A percentile compares a stretch with the other conserved stretches of the same genome.
These are phyloP conservation scores for Amylostereum areolatum DNA, from an alignment of 1,284 basidiomycete genomes.

Conservation along the genomic window DNA sequence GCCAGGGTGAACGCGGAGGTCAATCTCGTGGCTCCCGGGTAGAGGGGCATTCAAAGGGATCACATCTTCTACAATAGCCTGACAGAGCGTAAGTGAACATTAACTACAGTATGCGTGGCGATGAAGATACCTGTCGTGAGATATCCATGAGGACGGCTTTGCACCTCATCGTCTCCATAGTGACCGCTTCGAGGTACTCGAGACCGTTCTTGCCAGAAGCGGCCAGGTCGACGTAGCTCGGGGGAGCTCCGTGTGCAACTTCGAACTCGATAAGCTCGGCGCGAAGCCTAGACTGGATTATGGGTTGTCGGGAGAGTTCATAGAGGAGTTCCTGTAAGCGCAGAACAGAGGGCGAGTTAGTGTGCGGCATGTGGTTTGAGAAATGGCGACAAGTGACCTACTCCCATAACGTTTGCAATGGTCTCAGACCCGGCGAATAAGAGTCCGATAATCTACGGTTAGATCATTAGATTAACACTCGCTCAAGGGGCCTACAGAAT, in stretches of 20 bases:
- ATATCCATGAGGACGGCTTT: conserved; percentile 16
- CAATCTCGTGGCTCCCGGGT: conserved; percentile 1
- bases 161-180: conserved; percentile 13
- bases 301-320: conserved; percentile 10
- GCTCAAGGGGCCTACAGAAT: background rate
- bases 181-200: conserved; percentile 16
- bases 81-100: background rate
- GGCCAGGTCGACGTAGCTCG: conserved; percentile 11
- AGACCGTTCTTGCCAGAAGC: conserved; percentile 5
- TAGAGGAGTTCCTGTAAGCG: conserved; percentile 7
- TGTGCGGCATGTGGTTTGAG: too few species aligned
- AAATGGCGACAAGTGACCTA: background rate
- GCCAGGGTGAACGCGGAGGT: conserved; percentile 9
- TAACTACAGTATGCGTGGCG: background rate
- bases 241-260: background rate
- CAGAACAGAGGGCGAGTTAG: too few species aligned
- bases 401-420: conserved; percentile 7
- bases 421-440: conserved; percentile 10
- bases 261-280: conserved; percentile 9
- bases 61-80: conserved; percentile 14
- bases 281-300: conserved; percentile 9
- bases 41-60: conserved; percentile 12
- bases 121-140: conserved; percentile 8
- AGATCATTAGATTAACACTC: too few species aligned
- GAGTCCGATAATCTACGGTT: conserved; percentile 2